Percentiles rank a stretch among this genome's conserved stretches.
Conservation (phyloP, 75 land plant species). For the Sequoia sempervirens region DNA sequence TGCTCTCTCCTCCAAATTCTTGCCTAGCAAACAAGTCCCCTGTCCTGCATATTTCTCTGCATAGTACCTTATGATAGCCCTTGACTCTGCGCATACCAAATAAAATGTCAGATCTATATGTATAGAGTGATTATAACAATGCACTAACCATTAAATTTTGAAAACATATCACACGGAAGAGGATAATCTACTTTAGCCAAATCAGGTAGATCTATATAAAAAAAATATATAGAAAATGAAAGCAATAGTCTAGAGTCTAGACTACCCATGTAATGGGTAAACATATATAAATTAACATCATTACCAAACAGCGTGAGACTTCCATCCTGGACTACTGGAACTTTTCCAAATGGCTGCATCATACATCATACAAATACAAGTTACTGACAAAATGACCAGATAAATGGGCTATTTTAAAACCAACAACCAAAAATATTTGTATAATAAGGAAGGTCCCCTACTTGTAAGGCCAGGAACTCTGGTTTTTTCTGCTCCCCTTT, state of each 20-base stretch:
- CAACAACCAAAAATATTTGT: too few relatives aligned
- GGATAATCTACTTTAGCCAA: background rate
- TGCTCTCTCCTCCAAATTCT: constrained; percentile 9
- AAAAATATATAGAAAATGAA: too few relatives aligned
- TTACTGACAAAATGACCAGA: background rate
- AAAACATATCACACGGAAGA: background rate
- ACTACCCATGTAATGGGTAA: background rate
- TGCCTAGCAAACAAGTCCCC: constrained; percentile 12
- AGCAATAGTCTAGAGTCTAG: background rate
- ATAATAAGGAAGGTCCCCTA: background rate
- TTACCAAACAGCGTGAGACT: constrained; percentile 52
- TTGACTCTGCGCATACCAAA: too few relatives aligned
- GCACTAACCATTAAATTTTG: background rate
- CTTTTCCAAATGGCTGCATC: constrained; percentile 51
- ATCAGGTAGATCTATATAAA: too few relatives aligned
- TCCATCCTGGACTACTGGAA: constrained; percentile 51
- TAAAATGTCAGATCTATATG: background rate
- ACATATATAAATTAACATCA: background rate
- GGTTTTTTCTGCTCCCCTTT: constrained; percentile 43
- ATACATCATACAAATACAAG: background rate
- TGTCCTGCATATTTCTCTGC: constrained; percentile 9
- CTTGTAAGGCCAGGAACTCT: constrained; percentile 44
- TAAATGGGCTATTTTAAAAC: too few relatives aligned
- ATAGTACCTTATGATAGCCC: constrained; percentile 17
- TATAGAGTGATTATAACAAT: background rate